Evolutionary conservation across 768 basidiomycete species (phyloP).

Genomic region (Leccinum rimulosum): DNA sequence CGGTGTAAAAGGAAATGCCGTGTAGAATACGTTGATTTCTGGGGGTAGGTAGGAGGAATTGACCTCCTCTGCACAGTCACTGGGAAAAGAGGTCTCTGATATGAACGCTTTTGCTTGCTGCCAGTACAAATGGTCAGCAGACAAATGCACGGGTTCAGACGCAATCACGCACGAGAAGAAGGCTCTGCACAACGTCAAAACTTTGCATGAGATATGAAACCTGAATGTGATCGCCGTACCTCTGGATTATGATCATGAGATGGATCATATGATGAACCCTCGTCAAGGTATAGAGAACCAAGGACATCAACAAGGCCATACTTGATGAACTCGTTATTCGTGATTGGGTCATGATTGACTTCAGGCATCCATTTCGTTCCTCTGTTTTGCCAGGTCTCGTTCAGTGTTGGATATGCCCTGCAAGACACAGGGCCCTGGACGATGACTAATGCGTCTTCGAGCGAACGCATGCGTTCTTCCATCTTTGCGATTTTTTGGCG

Average conservation of each 20-base stretch:
- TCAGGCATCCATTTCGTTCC: conserved; percentile 32
- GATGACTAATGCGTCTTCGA: conserved; percentile 55
- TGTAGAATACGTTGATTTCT: conserved; percentile 42
- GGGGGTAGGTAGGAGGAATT: conserved; percentile 43
- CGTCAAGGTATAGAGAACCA: conserved; percentile 46
- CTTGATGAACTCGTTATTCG: conserved; percentile 3
- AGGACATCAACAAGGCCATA: conserved; percentile 35
- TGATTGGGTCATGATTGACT: background rate
- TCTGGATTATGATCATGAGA: conserved; percentile 46
- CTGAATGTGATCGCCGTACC: conserved; percentile 31
- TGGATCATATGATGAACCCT: conserved; percentile 17
- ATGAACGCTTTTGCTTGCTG: conserved; percentile 12
- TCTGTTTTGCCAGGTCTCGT: conserved; percentile 14
- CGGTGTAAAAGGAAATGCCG: conserved; percentile 46
- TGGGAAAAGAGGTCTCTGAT: conserved; percentile 2
- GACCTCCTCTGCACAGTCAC: conserved; percentile 30
- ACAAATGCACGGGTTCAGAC: background rate
- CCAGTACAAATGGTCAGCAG: background rate
- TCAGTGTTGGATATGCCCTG: conserved; percentile 43
- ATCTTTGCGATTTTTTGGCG: conserved; percentile 44
- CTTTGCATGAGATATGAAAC: conserved; percentile 4
- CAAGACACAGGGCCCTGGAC: conserved; percentile 39
- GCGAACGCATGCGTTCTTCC: conserved; percentile 49
- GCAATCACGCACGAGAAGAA: conserved; percentile 38
- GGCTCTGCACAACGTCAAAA: conserved; percentile 30